Percentiles rank a stretch among this genome's conserved stretches.
Evolutionary conservation across 2,329 filamentous ascomycete species (phyloP).

Genomic region (Colletotrichum kahawae): DNA sequence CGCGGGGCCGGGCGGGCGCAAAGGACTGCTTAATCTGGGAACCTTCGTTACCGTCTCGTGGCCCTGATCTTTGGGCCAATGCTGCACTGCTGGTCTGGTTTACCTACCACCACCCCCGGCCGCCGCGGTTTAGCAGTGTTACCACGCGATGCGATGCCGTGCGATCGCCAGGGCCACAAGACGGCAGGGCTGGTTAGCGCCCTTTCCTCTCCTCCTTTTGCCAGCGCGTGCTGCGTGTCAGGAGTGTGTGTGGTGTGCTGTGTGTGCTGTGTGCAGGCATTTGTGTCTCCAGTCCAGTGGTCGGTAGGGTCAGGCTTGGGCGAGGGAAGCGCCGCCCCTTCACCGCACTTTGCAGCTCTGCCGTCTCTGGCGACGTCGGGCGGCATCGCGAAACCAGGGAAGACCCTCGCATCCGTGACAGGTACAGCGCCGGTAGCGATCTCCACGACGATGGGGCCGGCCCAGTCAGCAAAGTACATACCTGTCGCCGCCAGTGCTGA

Average conservation of each 20-base stretch:
- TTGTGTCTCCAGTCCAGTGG: not conserved
- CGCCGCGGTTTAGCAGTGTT: not conserved
- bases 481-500: not conserved
- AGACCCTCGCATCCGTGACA: not conserved
- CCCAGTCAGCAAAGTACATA: not conserved
- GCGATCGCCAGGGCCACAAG: not conserved
- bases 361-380: not conserved
- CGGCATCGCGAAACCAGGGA: constrained; percentile 1
- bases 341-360: constrained; percentile 16
- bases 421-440: not conserved
- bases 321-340: not conserved
- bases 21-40: not conserved
- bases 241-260: not conserved
- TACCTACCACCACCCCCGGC: not conserved
- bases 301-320: not conserved
- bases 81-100: not conserved
- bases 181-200: constrained; percentile 13
- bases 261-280: not conserved
- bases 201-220: not conserved
- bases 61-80: not conserved
- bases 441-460: not conserved
- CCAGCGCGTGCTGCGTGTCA: not conserved
- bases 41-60: not conserved
- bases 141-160: constrained; percentile 4
- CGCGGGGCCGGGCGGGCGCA: not conserved